Conservation (phyloP, 257 asterid species). For the Solanum medicagineum region DNA sequence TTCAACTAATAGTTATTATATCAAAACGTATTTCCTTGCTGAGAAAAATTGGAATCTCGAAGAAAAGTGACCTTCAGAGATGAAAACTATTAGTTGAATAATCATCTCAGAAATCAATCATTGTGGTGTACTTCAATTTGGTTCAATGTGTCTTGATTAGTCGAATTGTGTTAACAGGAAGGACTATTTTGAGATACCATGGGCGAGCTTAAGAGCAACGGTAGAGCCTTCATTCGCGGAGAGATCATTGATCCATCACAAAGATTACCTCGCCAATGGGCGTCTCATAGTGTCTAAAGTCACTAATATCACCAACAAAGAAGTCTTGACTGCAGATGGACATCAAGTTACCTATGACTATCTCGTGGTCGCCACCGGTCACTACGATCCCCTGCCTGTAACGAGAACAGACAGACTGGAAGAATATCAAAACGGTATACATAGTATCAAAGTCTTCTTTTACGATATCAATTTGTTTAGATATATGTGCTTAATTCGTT, state of each 20-base stretch:
- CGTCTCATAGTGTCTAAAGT: constrained; percentile 57
- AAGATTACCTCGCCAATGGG: constrained; percentile 68
- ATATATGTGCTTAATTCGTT: not conserved
- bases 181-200: constrained; percentile 83
- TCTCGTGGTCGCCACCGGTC: constrained; percentile 85
- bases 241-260: constrained; percentile 69
- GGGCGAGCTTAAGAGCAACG: constrained; percentile 71
- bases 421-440: constrained; percentile 42
- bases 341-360: constrained; percentile 49
- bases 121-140: not conserved
- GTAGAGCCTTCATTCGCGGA: constrained; percentile 70
- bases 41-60: too few species aligned
- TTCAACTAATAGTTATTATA: too few species aligned
- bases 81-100: not conserved
- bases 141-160: not conserved
- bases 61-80: too few species aligned
- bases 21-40: too few species aligned
- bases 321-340: constrained; percentile 57
- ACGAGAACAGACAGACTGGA: constrained; percentile 33
- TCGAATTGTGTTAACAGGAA: constrained; percentile 31
- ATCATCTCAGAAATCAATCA: too few species aligned
- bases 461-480: not conserved
- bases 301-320: constrained; percentile 35
- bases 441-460: not conserved
- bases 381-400: constrained; percentile 37